Evolutionary conservation across 2,329 filamentous ascomycete species (phyloP).

Genomic region (Fusarium sp.): DNA sequence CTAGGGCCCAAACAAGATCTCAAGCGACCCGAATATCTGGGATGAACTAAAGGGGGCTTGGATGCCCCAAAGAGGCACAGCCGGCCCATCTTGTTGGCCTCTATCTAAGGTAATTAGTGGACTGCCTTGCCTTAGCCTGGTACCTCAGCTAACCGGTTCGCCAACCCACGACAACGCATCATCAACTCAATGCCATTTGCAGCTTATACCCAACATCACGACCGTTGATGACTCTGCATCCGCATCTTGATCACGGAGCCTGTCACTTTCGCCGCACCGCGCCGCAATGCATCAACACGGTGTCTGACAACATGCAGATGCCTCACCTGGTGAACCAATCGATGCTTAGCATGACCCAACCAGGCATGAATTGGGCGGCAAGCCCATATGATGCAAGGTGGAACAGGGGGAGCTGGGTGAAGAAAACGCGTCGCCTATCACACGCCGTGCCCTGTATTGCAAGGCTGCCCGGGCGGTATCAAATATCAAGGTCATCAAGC

Average conservation of each 20-base stretch:
- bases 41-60: constrained; percentile 57
- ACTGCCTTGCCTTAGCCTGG: constrained; percentile 39
- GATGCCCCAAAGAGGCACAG: constrained; percentile 54
- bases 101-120: constrained; percentile 40
- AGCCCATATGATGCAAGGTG: constrained; percentile 31
- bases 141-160: constrained; percentile 43
- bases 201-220: constrained; percentile 6
- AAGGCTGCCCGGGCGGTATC: constrained; percentile 22
- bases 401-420: constrained; percentile 32
- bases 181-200: constrained; percentile 30
- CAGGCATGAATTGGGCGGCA: constrained; percentile 43
- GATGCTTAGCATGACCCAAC: constrained; percentile 32
- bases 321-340: constrained; percentile 37
- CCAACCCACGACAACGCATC: constrained; percentile 29
- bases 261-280: constrained; percentile 35
- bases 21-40: constrained; percentile 58
- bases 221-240: constrained; percentile 16
- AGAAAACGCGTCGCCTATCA: constrained; percentile 27
- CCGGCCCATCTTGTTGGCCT: constrained; percentile 48
- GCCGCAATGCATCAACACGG: constrained; percentile 40
- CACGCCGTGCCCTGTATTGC: constrained; percentile 9
- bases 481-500: constrained; percentile 14
- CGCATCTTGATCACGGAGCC: constrained; percentile 16
- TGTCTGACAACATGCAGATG: constrained; percentile 47
- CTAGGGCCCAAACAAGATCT: constrained; percentile 57